phyloP scores from a whole-genome alignment of 139 green algal species.

The Monoraphidium neglectum region DNA sequence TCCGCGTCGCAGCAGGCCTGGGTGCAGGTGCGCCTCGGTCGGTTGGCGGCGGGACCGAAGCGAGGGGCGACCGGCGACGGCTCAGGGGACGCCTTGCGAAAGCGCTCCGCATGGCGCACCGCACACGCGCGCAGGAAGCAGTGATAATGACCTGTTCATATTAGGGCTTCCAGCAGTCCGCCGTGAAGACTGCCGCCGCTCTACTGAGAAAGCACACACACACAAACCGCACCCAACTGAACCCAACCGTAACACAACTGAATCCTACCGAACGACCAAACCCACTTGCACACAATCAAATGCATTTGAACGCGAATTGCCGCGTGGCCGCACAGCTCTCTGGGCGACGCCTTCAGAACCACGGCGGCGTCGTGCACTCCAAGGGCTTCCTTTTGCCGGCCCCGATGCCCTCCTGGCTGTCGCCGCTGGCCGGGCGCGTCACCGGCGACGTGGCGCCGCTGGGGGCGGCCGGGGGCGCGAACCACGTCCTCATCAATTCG shows the following conservation, averaged over 20 bases:
- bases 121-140: no score
- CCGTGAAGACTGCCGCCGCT: no score
- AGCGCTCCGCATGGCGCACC: neutral
- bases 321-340: slow-evolving; percentile 46
- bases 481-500: slow-evolving; percentile 74
- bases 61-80: neutral
- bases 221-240: no score
- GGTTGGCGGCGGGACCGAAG: neutral
- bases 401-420: slow-evolving; percentile 58
- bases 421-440: slow-evolving; percentile 38
- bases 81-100: neutral
- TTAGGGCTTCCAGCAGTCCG: no score
- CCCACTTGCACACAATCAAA: neutral
- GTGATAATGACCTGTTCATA: no score
- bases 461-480: slow-evolving; percentile 43
- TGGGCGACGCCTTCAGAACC: slow-evolving; percentile 60
- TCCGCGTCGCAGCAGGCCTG: slow-evolving; percentile 38
- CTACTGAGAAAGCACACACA: no score
- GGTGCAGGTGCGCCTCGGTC: slow-evolving; percentile 44
- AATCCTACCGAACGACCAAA: neutral
- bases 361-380: slow-evolving; percentile 58
- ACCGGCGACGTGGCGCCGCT: slow-evolving; percentile 20
- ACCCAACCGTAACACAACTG: no score
- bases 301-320: neutral
- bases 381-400: slow-evolving; percentile 59